Percentiles rank a stretch among this genome's conserved stretches.
phyloP scores from a whole-genome alignment of 2,329 filamentous ascomycete species.

The Cordyceps fumosorosea region DNA sequence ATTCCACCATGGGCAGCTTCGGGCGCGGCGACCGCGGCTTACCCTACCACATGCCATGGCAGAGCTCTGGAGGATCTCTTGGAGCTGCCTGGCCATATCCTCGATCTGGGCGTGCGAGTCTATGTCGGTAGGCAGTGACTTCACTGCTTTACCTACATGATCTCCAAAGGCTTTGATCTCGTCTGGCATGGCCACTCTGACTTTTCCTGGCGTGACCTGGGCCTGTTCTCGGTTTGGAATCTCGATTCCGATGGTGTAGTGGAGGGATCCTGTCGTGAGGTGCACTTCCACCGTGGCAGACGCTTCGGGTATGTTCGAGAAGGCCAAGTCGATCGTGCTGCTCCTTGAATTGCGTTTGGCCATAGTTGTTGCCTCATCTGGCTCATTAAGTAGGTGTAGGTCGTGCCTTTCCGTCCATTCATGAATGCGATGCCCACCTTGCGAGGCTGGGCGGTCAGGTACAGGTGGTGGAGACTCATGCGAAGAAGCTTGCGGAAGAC shows the following conservation, averaged over 20 bases:
- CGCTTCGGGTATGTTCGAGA: conserved; percentile 2
- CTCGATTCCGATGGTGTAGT: conserved; percentile 3
- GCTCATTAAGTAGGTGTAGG: not conserved
- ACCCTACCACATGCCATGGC: not conserved
- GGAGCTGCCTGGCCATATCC: not conserved
- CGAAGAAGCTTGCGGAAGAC: too few species aligned
- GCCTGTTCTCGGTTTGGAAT: not conserved
- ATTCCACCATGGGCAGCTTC: conserved; percentile 3
- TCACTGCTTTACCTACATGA: not conserved
- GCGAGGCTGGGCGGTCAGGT: conserved; percentile 2
- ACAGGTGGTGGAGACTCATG: too few species aligned
- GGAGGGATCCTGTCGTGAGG: not conserved
- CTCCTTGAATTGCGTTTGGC: not conserved
- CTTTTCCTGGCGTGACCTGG: not conserved
- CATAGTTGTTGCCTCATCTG: not conserved
- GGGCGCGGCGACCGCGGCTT: not conserved
- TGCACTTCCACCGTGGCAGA: not conserved
- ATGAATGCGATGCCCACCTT: not conserved
- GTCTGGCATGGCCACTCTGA: not conserved
- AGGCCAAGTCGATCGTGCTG: not conserved
- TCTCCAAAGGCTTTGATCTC: not conserved
- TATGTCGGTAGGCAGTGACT: not conserved
- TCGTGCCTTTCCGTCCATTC: not conserved
- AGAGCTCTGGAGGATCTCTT: not conserved
- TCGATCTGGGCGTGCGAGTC: not conserved